Conservation (phyloP, 2,329 filamentous ascomycete species). For the Sporothrix pallida region DNA sequence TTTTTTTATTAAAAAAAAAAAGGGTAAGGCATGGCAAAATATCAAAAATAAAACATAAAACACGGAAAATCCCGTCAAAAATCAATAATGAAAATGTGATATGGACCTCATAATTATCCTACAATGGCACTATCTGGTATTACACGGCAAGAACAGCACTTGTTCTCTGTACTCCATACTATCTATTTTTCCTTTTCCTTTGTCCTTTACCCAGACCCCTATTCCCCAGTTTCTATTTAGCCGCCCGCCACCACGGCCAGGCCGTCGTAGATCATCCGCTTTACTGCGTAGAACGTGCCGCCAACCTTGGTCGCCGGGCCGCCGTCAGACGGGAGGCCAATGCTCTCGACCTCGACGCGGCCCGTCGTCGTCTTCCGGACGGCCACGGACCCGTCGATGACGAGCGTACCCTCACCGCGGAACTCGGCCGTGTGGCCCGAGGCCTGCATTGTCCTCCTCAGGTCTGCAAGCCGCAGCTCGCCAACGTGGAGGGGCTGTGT, state of each 20-base stretch:
- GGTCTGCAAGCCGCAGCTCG: slow-evolving; percentile 85
- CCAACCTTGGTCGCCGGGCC: slow-evolving; percentile 53
- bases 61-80: neutral
- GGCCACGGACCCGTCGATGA: slow-evolving; percentile 86
- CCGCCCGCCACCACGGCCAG: slow-evolving; percentile 85
- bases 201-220: too few relatives aligned
- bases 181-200: neutral
- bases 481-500: slow-evolving; percentile 93
- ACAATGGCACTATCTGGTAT: slow-evolving; percentile 9
- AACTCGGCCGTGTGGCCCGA: slow-evolving; percentile 90
- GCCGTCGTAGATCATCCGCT: slow-evolving; percentile 89
- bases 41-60: neutral
- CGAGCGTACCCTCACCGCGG: slow-evolving; percentile 85
- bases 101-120: slow-evolving; percentile 4
- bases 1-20: too few relatives aligned
- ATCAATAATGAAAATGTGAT: neutral
- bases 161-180: neutral
- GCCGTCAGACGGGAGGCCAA: slow-evolving; percentile 59
- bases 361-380: slow-evolving; percentile 89
- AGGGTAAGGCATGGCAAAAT: neutral
- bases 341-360: slow-evolving; percentile 83
- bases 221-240: slow-evolving; percentile 46
- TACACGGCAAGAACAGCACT: slow-evolving; percentile 9
- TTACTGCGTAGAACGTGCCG: slow-evolving; percentile 82
- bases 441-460: slow-evolving; percentile 81